Percentiles rank a stretch among this genome's conserved stretches.
Evolutionary conservation across 2,329 filamentous ascomycete species (phyloP).

Genomic region (Hypoxylon sp.): DNA sequence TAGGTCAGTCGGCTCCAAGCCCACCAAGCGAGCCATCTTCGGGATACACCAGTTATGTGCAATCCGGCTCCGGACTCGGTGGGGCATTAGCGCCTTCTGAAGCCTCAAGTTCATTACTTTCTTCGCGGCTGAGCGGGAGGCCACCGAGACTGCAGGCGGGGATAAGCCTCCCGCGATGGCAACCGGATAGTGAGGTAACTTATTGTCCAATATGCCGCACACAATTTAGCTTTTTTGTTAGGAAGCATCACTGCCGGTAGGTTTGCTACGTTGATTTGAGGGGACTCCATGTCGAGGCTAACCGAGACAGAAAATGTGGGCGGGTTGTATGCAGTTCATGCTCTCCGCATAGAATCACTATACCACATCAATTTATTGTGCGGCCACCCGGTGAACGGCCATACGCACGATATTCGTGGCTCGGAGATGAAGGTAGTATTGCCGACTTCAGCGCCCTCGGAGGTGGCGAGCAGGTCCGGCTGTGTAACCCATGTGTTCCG

Average conservation of each 20-base stretch:
- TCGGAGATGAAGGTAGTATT: conserved; percentile 53
- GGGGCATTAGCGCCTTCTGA: too few species aligned
- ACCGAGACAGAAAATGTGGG: conserved; percentile 77
- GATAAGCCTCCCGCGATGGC: conserved; percentile 78
- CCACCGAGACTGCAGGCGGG: conserved; percentile 50
- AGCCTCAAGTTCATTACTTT: conserved; percentile 29
- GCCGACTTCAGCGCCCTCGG: conserved; percentile 56
- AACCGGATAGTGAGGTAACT: conserved; percentile 83
- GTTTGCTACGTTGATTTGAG: conserved; percentile 39
- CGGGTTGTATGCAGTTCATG: conserved; percentile 89
- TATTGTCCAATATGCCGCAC: conserved; percentile 85
- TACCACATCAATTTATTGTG: conserved; percentile 92
- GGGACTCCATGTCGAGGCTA: conserved; percentile 1
- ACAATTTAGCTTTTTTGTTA: conserved; percentile 83
- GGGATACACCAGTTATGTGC: too few species aligned
- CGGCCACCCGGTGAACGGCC: conserved; percentile 66
- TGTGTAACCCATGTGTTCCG: conserved; percentile 70
- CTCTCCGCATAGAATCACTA: conserved; percentile 93
- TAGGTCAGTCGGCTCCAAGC: not conserved
- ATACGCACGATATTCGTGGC: conserved; percentile 47
- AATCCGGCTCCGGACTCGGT: too few species aligned
- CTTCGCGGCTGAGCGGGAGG: conserved; percentile 21
- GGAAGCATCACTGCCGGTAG: conserved; percentile 92
- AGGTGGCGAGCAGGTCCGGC: conserved; percentile 65
- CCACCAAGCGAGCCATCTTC: conserved; percentile 13